Base-by-base conservation (phyloP, 2,329 filamentous ascomycete species). In the Fusarium sp. region DNA sequence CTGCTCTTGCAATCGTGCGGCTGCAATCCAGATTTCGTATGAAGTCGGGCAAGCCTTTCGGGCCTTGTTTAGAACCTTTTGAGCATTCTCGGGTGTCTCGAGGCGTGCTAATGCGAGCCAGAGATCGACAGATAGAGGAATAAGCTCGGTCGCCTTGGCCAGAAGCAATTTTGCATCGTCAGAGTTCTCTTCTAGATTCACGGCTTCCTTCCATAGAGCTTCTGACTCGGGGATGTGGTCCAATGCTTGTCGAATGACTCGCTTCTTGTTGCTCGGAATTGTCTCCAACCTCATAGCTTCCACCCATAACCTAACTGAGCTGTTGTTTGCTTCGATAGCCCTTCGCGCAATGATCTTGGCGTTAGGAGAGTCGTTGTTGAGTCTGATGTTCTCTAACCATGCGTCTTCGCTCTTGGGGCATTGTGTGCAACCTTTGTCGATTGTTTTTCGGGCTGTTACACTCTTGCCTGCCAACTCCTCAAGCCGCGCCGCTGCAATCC, bases 11-110 rank as follows among this genome's bases (percentile, higher is more conserved):
- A 99, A 79, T 51, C 94, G 85, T 33, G 92, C 92, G 29, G 94
- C 95, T 9, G 95, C 94, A 71, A 99, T 92, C 95, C 95, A 99
- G 63, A 99, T 92, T 72, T 97, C 93, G 77, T 95, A 86, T 25
- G 93, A 97, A 2, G 93, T 95, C 1, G 95, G 95, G 6, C 96
- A 87, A 3, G 94, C 93, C 78, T 96, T 96, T 63, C 95, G 90
- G 29, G 96, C 96, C 76, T 89, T 93, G 78, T 99, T 99, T 63
- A 99, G 84, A 36, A 99, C 93, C 71, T 94, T 91, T 72, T 97
- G 94, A 2, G 96, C 95, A 70, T 97, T 94, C 67, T 96, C 91
- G 0, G 93, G 91, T 0, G 87, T 90, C 75, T 97, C 94, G 1
- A 99, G 82, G 32, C 93, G 90, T 25, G 95, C 95, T 54, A 98